Conservation (phyloP, 106 monocot genomes). For the Chionographis japonica region DNA sequence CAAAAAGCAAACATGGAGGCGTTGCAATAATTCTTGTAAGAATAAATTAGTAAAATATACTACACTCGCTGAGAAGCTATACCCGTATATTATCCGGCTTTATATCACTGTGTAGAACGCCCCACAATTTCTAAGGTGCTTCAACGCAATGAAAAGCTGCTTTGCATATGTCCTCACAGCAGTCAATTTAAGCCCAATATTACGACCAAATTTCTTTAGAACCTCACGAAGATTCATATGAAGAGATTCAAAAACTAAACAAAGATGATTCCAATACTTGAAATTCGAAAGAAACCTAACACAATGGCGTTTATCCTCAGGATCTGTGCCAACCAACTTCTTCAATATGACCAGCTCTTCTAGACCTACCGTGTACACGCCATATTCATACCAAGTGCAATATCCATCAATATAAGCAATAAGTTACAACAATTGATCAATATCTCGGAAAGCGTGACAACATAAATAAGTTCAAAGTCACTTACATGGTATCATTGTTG, state of each 20-base stretch:
- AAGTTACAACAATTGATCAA: neutral
- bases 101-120: constrained; percentile 93
- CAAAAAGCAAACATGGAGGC: neutral
- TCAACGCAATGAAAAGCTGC: constrained; percentile 98
- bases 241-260: no score
- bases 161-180: constrained; percentile 98
- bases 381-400: neutral
- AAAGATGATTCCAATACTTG: no score
- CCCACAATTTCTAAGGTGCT: constrained; percentile 98
- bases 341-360: constrained; percentile 83
- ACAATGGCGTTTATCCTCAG: no score
- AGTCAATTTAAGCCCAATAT: constrained; percentile 98
- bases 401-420: neutral
- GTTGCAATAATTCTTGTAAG: neutral
- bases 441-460: neutral
- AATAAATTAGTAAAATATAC: neutral
- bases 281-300: no score
- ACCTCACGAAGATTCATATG: constrained; percentile 98
- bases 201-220: constrained; percentile 99
- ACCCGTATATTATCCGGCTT: constrained; percentile 99
- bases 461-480: neutral
- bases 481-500: constrained; percentile 93
- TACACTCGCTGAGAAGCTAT: constrained; percentile 7
- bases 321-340: constrained; percentile 79
- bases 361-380: constrained; percentile 84